Conservation (phyloP, 2,329 filamentous ascomycete species). For the Hawksworthiomyces lignivorus region DNA sequence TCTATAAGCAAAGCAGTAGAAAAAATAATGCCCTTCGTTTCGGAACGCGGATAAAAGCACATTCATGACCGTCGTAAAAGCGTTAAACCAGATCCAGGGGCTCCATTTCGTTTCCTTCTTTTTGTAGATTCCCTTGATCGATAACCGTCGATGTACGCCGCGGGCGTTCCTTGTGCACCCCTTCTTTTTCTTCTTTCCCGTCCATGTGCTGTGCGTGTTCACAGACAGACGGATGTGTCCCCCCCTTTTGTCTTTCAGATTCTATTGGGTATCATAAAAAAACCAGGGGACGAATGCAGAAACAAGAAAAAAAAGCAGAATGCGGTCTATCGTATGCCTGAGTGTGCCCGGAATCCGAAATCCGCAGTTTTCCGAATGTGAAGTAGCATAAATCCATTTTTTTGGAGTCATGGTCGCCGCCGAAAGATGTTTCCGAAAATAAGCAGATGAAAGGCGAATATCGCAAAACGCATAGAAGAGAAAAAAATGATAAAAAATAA, state of each 20-base stretch:
- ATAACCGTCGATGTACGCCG: constrained; percentile 24
- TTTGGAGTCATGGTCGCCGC: constrained; percentile 30
- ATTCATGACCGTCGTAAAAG: constrained; percentile 33
- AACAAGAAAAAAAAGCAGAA: constrained; percentile 25
- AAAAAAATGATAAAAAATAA: constrained; percentile 13
- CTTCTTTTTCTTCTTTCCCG: constrained; percentile 11
- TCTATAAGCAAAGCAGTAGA: constrained; percentile 11
- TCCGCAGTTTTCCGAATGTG: constrained; percentile 24
- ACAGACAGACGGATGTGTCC: constrained; percentile 18
- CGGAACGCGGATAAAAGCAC: constrained; percentile 23
- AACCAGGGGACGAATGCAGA: constrained; percentile 25
- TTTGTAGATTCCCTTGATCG: constrained; percentile 20
- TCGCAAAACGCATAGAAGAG: constrained; percentile 8
- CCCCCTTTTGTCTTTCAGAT: constrained; percentile 23
- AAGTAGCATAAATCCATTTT: constrained; percentile 19
- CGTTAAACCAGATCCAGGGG: constrained; percentile 25
- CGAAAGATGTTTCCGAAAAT: constrained; percentile 23
- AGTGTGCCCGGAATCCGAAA: constrained; percentile 27
- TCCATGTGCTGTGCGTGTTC: constrained; percentile 15
- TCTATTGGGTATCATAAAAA: constrained; percentile 33
- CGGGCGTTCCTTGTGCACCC: constrained; percentile 19
- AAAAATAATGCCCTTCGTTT: constrained; percentile 26
- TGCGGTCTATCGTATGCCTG: constrained; percentile 29
- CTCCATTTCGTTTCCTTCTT: constrained; percentile 9
- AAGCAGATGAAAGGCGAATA: constrained; percentile 15